phyloP scores from a whole-genome alignment of 208 protist species.

The Acanthamoeba culbertsoni region DNA sequence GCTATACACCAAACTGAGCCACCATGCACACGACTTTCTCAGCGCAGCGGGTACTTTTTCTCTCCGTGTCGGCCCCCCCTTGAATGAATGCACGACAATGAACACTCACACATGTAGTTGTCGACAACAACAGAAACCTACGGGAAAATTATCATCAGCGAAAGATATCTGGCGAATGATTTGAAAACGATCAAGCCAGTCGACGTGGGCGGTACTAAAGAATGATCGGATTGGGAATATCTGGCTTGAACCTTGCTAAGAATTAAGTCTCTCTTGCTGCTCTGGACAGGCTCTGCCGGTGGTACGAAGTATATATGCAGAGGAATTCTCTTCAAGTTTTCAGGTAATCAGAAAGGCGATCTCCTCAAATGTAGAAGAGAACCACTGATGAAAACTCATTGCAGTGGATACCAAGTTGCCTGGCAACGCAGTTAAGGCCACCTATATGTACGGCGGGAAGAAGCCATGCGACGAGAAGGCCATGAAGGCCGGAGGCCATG shows the following conservation, averaged over 20 bases:
- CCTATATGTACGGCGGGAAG: slow-evolving; percentile 15
- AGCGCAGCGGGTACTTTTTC: not conserved
- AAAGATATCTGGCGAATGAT: not conserved
- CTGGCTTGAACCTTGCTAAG: not conserved
- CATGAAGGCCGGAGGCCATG: slow-evolving; percentile 41
- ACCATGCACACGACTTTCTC: slow-evolving; percentile 21
- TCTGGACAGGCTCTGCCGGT: not conserved
- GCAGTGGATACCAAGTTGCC: not conserved
- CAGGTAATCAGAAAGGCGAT: too few species aligned
- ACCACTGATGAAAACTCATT: not conserved
- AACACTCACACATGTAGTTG: too few species aligned
- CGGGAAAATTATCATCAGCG: slow-evolving; percentile 38
- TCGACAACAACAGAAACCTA: slow-evolving; percentile 45
- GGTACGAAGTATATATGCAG: slow-evolving; percentile 62
- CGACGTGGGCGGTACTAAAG: not conserved
- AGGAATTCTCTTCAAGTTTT: slow-evolving; percentile 74
- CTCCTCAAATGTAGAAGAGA: not conserved
- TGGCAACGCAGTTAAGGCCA: not conserved
- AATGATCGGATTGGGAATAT: not conserved
- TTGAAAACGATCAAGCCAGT: slow-evolving; percentile 52
- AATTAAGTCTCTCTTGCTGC: not conserved
- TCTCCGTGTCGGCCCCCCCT: too few species aligned
- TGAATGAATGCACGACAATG: too few species aligned
- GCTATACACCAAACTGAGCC: not conserved
- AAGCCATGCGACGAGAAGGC: slow-evolving; percentile 29